Conservation (phyloP, 2,329 filamentous ascomycete species). For the Ophiosphaerella narmari region DNA sequence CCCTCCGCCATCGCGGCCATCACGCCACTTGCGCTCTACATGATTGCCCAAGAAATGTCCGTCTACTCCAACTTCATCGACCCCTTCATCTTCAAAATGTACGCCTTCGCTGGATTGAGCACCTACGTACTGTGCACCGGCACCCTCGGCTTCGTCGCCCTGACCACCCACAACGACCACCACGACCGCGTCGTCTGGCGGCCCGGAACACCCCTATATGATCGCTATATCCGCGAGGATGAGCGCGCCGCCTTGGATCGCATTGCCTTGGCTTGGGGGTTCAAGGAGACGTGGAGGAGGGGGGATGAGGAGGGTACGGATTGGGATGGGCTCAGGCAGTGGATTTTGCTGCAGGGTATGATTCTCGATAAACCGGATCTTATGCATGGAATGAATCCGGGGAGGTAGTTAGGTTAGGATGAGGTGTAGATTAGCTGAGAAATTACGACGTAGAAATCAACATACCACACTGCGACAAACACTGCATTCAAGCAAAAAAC, state of each 20-base stretch:
- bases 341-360: conserved; percentile 83
- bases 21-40: conserved; percentile 71
- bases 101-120: conserved; percentile 79
- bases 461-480: no score
- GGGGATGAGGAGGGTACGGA: conserved; percentile 91
- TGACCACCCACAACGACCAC: conserved; percentile 89
- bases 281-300: conserved; percentile 75
- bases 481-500: no score
- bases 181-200: conserved; percentile 94
- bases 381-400: conserved; percentile 83
- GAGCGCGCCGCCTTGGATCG: conserved; percentile 86
- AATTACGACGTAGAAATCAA: no score
- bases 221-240: conserved; percentile 87
- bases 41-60: conserved; percentile 69
- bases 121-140: conserved; percentile 83
- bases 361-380: conserved; percentile 85
- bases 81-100: conserved; percentile 70
- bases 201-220: conserved; percentile 75
- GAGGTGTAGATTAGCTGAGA: not conserved
- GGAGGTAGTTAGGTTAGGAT: not conserved
- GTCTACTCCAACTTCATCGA: conserved; percentile 78
- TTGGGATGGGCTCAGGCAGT: conserved; percentile 85
- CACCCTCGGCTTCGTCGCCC: conserved; percentile 80
- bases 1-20: conserved; percentile 62
- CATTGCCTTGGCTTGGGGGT: conserved; percentile 89